Evolutionary conservation across 768 basidiomycete species (phyloP), one percentile per base, ranked within the genome.

Genomic region (Termitomyces sp.): DNA sequence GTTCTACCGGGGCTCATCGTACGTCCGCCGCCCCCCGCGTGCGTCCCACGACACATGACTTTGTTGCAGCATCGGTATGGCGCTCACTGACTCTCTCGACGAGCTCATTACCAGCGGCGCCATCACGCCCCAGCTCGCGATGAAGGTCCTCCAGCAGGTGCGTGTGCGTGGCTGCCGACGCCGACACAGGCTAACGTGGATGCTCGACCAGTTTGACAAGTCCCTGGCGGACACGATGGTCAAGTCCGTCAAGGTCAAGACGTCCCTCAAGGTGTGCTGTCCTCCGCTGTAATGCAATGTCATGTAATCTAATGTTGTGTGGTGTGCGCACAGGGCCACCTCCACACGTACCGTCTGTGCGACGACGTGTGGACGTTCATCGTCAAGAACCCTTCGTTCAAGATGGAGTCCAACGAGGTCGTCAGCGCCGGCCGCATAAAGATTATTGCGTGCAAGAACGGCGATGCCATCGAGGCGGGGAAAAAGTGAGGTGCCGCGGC

Each of bases 341-440:
- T 98, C 56, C 84, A 90, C 64, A 98, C 94, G 2, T 99, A 97
- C 72, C 86, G 93, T 8, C 80, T 93, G 4, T 93, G 92, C 71
- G 94, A 96, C 75, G 95, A 95, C 69, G 96, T 98, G 50, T 98
- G 97, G 97, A 98, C 96, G 55, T 99, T 98, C 73, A 91, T 96
- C 62, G 91, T 98, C 53, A 92, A 94, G 72, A 87, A 95, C 66
- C 89, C 95, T 33, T 77, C 77, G 23, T 96, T 99, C 77, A 98
- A 98, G 76, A 94, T 98, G 89, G 97, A 99, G 73, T 84, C 86
- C 63, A 91, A 89, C 71, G 88, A 92, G 68, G 77, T 85, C 70
- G 85, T 93, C 58, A 76, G 72, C 43, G 82, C 89, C 5, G 81
- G 83, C 32, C 86, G 90, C 71, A 93, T 97, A 74, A 97, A 98